These are phyloP conservation scores for Aspergillus nanangensis DNA, from an alignment of 495 filamentous ascomycete genomes.

Conservation along the genomic window DNA sequence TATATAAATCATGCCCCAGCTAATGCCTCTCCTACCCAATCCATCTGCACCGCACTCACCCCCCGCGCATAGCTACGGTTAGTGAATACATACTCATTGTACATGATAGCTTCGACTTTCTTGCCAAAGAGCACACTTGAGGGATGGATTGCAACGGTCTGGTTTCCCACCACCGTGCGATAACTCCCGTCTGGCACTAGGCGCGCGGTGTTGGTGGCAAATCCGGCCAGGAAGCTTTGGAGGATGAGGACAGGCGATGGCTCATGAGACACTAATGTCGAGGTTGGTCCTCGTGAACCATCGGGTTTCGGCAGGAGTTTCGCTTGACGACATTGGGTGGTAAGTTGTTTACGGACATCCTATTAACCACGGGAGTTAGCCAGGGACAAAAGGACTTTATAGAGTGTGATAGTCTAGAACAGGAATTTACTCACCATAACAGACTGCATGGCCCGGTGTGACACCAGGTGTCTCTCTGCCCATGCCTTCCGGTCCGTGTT, in stretches of 20 bases:
- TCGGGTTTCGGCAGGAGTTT: conserved; percentile 31
- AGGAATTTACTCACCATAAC: conserved; percentile 54
- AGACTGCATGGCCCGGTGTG: conserved; percentile 75
- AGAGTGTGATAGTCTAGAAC: conserved; percentile 6
- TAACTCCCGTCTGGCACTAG: conserved; percentile 83
- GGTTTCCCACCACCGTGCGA: conserved; percentile 75
- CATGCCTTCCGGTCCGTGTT: conserved; percentile 68
- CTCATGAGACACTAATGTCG: conserved; percentile 16
- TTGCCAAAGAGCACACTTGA: conserved; percentile 78
- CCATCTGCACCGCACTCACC: conserved; percentile 80
- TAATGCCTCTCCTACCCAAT: conserved; percentile 76
- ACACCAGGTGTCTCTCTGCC: conserved; percentile 74
- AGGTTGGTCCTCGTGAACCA: conserved; percentile 1
- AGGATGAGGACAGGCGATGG: conserved; percentile 51
- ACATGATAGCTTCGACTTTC: conserved; percentile 93
- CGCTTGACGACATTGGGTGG: conserved; percentile 51
- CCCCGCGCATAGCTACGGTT: conserved; percentile 85
- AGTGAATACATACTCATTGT: conserved; percentile 93
- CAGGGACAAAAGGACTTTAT: too few relatives aligned
- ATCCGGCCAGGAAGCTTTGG: conserved; percentile 78
- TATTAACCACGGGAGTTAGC: conserved; percentile 13
- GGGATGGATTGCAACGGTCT: conserved; percentile 86
- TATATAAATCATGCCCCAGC: too few relatives aligned
- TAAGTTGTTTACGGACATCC: conserved; percentile 87
- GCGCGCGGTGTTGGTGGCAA: conserved; percentile 76